phyloP scores from a whole-genome alignment of 2,329 filamentous ascomycete species.

The Dryadomyces quercivorus region DNA sequence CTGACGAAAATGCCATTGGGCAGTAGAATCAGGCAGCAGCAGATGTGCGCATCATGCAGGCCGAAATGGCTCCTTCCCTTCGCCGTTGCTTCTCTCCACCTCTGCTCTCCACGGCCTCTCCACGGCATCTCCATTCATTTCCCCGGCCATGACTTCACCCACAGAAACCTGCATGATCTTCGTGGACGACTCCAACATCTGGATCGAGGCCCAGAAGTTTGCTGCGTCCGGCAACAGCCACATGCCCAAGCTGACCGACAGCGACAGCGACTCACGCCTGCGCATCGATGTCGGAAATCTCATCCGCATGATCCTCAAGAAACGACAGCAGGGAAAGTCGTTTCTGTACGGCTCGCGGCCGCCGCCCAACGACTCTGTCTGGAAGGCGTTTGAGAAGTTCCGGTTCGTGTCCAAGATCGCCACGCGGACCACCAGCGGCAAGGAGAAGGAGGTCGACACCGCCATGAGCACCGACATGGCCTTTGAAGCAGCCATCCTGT shows the following conservation, averaged over 20 bases:
- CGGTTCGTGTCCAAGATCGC: slow-evolving; percentile 13
- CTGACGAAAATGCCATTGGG: too few species aligned
- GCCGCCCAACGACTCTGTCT: slow-evolving; percentile 16
- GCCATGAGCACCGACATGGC: slow-evolving; percentile 14
- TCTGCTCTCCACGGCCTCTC: too few species aligned
- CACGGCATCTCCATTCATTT: too few species aligned
- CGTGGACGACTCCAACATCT: slow-evolving; percentile 15
- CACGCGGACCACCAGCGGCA: slow-evolving; percentile 9
- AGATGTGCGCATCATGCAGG: too few species aligned
- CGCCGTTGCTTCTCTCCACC: too few species aligned
- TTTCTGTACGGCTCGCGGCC: slow-evolving; percentile 16
- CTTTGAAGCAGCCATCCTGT: slow-evolving; percentile 7
- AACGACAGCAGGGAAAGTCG: slow-evolving; percentile 9
- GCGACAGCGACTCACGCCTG: slow-evolving; percentile 12
- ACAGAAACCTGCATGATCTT: slow-evolving; percentile 14
- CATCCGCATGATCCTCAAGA: slow-evolving; percentile 5
- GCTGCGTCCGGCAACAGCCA: slow-evolving; percentile 12
- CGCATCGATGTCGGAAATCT: slow-evolving; percentile 6
- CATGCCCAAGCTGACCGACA: slow-evolving; percentile 14
- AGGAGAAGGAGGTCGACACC: slow-evolving; percentile 18
- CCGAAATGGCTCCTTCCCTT: too few species aligned
- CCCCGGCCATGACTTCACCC: too few species aligned
- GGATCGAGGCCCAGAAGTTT: slow-evolving; percentile 15
- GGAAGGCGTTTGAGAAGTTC: slow-evolving; percentile 10
- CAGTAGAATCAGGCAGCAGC: too few species aligned